Evolutionary conservation across 1,284 basidiomycete species (phyloP), one percentile per base, ranked within the genome.

Genomic region (Hypsizygus ulmarius): DNA sequence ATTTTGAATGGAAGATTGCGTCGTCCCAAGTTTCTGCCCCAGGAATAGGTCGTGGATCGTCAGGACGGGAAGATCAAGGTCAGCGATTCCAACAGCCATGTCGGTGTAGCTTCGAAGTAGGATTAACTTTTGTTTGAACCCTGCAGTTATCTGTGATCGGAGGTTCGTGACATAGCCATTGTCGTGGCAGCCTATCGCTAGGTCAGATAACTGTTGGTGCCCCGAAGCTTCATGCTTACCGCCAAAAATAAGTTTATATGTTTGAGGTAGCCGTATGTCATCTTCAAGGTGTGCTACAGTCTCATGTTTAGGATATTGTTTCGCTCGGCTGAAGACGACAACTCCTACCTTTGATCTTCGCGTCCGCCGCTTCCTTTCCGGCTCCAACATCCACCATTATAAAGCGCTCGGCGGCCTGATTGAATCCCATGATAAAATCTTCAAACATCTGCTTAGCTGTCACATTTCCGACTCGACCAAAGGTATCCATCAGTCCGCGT

Each of bases 301-400:
- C 15, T 44, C 25, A 29, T 36, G 21, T 41, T 36, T 21, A 34
- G 43, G 11, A 19, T 36, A 47, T 30, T 44, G 29, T 35, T 29
- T 46, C n/a, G n/a, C n/a, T 36, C 25, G 30, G 19, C 43, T 35
- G 30, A 10, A 41, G 12, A 11, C 49, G 28, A 30, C 49, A 61
- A 25, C 5, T 7, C 9, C 37, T 53, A 84, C 86, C 81, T 72
- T 81, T 81, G 59, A 90, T 78, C 67, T 90, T 90, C 36, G 79
- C 73, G 61, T 87, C 84, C 21, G 81, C 79, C 2, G 79, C 82
- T 65, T 90, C 86, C 67, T 89, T 88, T 44, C 75, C 81, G 46
- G 69, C 72, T 18, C 87, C 86, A 43, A 87, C 84, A 62, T 90
- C 87, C 42, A 84, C 72, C 63, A 90, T 84, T 59, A 77, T 63